A percentile compares a stretch with the other conserved stretches of the same genome.
Conservation (phyloP, 2,329 filamentous ascomycete species). For the Hymenoscyphus repandus region DNA sequence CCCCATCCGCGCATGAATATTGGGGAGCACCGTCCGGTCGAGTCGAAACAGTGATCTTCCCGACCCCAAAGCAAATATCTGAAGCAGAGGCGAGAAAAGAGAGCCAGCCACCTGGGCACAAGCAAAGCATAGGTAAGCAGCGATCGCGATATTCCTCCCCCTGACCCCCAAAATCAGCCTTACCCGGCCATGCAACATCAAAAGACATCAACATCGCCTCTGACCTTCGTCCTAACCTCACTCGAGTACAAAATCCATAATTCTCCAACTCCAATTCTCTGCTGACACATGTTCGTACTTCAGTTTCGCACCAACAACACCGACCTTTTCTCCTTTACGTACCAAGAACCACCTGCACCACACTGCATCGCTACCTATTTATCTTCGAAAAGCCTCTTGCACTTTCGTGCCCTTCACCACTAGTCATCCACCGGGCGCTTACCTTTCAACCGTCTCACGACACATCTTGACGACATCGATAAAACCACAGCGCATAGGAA, state of each 20-base stretch:
- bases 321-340: neutral
- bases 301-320: neutral
- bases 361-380: too few relatives aligned
- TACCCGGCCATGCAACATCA: neutral
- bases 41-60: neutral
- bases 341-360: neutral
- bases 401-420: too few relatives aligned
- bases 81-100: neutral
- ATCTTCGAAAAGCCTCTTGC: too few relatives aligned
- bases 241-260: too few relatives aligned
- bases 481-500: too few relatives aligned
- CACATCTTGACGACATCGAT: neutral
- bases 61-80: neutral
- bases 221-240: too few relatives aligned
- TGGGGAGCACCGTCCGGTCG: neutral
- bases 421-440: too few relatives aligned
- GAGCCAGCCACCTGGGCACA: neutral
- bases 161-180: slow-evolving; percentile 4
- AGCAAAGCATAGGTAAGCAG: neutral
- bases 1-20: neutral
- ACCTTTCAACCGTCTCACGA: neutral
- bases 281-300: neutral
- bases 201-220: neutral
- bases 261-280: neutral
- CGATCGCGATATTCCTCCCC: neutral